Evolutionary conservation across 805 yeast genomes (phyloP), one percentile per base, ranked within the genome.

Genomic region (Teunomyces tritomae): DNA sequence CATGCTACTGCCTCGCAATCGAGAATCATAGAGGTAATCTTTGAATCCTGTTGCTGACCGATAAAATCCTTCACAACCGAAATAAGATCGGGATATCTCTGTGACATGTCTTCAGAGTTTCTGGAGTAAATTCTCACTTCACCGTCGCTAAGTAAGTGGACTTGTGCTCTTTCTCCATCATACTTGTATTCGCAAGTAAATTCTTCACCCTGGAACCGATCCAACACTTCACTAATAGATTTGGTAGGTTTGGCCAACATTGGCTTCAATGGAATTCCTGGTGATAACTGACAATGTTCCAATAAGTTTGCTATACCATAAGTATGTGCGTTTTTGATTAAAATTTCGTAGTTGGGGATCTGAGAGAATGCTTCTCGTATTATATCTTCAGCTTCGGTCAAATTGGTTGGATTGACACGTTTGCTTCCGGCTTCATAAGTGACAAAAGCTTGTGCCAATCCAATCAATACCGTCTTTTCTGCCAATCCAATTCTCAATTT

Each of bases 1-100:
- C 96, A 94, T 0, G 99, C 99, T 7, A 94, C 99, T 6, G 97
- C 97, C 68, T 94, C 99, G 68, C 97, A 87, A 64, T 94, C 99
- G 49, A 94, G 65, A 49, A 94, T 89, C 64, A 92, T 74, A 7
- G 87, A 29, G 3, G 45, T 11, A 11, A 16, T 35, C 33, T 35
- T 36, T 20, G 24, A 13, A n/a, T 41, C 45, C 16, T 52, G 55
- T 28, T 65, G 65, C 4, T 54, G 62, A 24, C 70, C 68, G 35
- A 82, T 59, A 49, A 85, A 82, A 34, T 84, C 85, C 39, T 79
- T 78, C 14, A 89, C 76, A 37, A 87, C 82, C 1, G 83, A 76
- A 10, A 87, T 71, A 51, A 94, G 79, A 66, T 94, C 99, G 0
- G 99, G 99, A 63, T 94, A 94, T 60, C 97, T 73, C 61, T 87